Percentiles rank a stretch among this genome's conserved stretches.
Evolutionary conservation across 2,329 filamentous ascomycete species (phyloP).

Genomic region (Botrytis medusae): DNA sequence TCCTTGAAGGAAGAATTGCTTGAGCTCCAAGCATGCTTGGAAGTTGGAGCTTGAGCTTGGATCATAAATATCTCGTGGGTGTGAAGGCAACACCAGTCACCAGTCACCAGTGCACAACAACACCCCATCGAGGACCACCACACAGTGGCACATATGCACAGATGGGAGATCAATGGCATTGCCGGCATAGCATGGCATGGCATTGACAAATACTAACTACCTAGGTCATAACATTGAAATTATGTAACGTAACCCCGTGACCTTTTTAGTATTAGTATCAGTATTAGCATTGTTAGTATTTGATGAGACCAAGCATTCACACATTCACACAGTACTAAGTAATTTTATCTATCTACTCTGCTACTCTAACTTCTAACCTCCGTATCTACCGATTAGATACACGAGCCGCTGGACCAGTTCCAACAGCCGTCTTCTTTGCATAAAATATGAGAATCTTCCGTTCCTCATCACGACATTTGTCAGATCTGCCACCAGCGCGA

Average conservation of each 20-base stretch:
- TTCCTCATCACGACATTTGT: constrained; percentile 16
- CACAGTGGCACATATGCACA: not conserved
- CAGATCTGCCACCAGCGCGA: constrained; percentile 19
- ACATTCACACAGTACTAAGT: not conserved
- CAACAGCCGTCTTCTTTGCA: constrained; percentile 18
- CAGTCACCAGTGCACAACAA: not conserved
- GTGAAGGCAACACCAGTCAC: not conserved
- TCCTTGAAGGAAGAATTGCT: not conserved
- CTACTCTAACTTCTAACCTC: not conserved
- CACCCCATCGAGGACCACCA: constrained; percentile 2
- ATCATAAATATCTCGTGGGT: constrained; percentile 1
- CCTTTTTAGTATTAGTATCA: not conserved
- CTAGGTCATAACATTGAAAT: not conserved
- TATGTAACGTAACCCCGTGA: constrained; percentile 3
- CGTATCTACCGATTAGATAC: constrained; percentile 2
- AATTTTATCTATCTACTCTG: not conserved
- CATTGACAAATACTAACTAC: constrained; percentile 2
- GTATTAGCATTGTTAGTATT: not conserved
- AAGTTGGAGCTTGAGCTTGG: not conserved
- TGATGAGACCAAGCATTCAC: not conserved
- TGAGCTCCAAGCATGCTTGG: not conserved
- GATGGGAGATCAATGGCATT: not conserved
- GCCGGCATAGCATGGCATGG: constrained; percentile 2
- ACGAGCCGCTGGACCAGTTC: constrained; percentile 15
- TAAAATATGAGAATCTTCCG: constrained; percentile 7